Evolutionary conservation across 139 green algal genomes (phyloP).

Genomic region (Micractinium conductrix): DNA sequence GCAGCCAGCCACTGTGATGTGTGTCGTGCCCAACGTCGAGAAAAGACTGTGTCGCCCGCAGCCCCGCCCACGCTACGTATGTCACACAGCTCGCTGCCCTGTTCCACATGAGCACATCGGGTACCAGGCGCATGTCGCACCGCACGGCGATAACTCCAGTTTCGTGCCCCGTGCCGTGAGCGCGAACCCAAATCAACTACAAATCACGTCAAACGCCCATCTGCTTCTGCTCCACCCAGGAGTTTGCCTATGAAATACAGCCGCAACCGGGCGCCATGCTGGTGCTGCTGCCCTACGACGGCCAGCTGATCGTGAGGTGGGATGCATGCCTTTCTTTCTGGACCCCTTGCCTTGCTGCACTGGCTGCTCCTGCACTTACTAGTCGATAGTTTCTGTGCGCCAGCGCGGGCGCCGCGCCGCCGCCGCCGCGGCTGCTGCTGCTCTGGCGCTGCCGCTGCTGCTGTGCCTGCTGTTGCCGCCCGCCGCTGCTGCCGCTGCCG

Average conservation of each 20-base stretch:
- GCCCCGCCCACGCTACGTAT: no score
- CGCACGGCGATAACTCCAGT: background rate
- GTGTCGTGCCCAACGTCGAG: background rate
- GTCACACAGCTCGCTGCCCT: background rate
- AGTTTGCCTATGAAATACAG: background rate
- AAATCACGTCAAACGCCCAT: background rate
- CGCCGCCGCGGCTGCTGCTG: no score
- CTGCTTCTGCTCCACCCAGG: background rate
- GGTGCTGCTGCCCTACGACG: conserved; percentile 16
- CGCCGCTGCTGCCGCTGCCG: no score
- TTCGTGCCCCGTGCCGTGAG: background rate
- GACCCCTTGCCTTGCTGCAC: no score
- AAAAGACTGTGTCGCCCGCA: background rate
- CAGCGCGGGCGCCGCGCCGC: no score
- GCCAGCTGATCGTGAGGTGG: conserved; percentile 1
- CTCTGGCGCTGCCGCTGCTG: no score
- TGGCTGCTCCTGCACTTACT: no score
- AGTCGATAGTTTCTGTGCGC: no score
- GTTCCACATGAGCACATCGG: background rate
- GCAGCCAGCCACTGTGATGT: background rate
- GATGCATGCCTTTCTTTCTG: background rate
- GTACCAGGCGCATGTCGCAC: no score
- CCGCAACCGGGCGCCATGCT: background rate
- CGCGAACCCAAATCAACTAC: background rate
- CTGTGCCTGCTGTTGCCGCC: no score